phyloP scores from a whole-genome alignment of 495 filamentous ascomycete genomes.

The Hyphodiscus hymeniophilus region DNA sequence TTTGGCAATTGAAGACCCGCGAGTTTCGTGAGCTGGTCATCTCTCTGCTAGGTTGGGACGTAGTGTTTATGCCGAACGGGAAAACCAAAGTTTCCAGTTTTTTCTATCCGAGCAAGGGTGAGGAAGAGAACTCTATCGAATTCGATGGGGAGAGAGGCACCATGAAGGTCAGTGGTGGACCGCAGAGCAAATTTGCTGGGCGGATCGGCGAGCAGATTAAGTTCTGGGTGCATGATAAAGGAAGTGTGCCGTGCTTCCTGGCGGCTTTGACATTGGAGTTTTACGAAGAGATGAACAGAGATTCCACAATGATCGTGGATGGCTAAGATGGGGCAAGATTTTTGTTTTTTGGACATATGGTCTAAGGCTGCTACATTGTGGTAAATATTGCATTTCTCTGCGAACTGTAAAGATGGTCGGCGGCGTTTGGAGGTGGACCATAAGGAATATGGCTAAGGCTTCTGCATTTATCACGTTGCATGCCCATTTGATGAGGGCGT shows the following conservation, averaged over 20 bases:
- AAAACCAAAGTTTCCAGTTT: slow-evolving; percentile 79
- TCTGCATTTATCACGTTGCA: no score
- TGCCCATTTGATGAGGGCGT: no score
- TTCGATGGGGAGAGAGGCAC: slow-evolving; percentile 92
- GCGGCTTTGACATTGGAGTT: slow-evolving; percentile 86
- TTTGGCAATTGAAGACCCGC: slow-evolving; percentile 77
- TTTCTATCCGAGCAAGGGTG: slow-evolving; percentile 63
- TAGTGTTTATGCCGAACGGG: slow-evolving; percentile 88
- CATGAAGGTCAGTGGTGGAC: slow-evolving; percentile 94
- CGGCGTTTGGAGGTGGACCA: no score
- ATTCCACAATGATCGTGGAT: slow-evolving; percentile 16
- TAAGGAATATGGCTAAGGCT: no score
- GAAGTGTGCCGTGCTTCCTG: slow-evolving; percentile 86
- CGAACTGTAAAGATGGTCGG: no score
- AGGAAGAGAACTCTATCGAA: slow-evolving; percentile 82
- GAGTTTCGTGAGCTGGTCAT: slow-evolving; percentile 94
- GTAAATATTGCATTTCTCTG: no score
- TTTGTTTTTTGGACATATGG: no score
- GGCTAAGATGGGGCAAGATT: neutral
- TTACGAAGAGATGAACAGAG: slow-evolving; percentile 57
- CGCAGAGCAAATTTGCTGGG: slow-evolving; percentile 73
- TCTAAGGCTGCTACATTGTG: no score
- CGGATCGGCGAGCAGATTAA: slow-evolving; percentile 75
- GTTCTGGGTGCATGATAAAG: slow-evolving; percentile 89
- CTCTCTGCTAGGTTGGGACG: slow-evolving; percentile 80